Evolutionary conservation across 2,329 filamentous ascomycete genomes (phyloP), one percentile per base, ranked within the genome.

Genomic region (Trichothecium roseum): DNA sequence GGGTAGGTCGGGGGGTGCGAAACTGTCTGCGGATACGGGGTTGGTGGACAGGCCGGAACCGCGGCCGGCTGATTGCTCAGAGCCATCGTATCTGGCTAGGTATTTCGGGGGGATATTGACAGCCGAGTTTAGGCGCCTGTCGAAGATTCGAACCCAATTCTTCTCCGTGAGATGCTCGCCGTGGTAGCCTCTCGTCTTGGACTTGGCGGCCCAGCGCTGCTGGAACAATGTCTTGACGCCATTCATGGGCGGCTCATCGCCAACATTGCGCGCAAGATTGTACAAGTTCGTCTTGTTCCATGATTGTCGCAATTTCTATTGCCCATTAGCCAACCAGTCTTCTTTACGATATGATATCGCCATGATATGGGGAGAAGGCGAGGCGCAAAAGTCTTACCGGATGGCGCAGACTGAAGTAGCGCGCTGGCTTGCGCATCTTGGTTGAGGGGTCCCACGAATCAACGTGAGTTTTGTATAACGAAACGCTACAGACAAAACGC

Each of bases 231-330:
- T 95, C 42, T 64, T 60, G 34, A 47, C 47, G 13, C 54, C 50
- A 15, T 45, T 52, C 22, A 53, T 49, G 17, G 45, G 43, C 5
- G 50, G 42, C 47, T 52, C 57, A 33, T 45, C 45, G 13, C 56
- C 57, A 20, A 47, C 48, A 15, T 48, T 46, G 28, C 56, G 55
- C 34, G 68, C 64, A 45, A 98, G 64, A 63, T 95, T 95, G 75
- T 84, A 98, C 44, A 98, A 72, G 56, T 94, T 94, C 70, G 86
- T 87, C 66, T 94, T 94, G 69, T 86, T 94, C 91, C 89, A 95
- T 68, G 87, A 86, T 68, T 91, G 84, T 51, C 89, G 82, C 59
- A 94, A 59, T 83, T 86, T 93, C 88, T 96, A 55, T 36, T 38
- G 34, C 13, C n/a, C 20, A 16, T 18, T 10, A 13, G 13, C 18